Evolutionary conservation across 805 yeast genomes (phyloP).

Genomic region (Nakazawaea holstii): DNA sequence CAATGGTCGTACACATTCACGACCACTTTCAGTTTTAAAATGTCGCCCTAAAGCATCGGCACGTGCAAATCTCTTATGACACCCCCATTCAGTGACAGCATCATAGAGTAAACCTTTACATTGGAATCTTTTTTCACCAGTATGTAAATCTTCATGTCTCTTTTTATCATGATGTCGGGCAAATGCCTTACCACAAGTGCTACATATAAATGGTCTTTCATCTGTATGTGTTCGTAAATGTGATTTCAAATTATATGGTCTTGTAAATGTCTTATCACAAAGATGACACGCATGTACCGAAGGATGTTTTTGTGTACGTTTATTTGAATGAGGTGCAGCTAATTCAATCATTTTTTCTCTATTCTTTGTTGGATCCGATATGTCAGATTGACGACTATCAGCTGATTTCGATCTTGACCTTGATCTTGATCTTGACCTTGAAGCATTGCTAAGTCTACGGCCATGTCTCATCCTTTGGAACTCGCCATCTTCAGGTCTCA

Average conservation of each 20-base stretch:
- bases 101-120: conserved; percentile 61
- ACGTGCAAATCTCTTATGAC: conserved; percentile 74
- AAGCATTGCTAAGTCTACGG: conserved; percentile 10
- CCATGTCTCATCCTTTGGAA: conserved; percentile 9
- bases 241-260: conserved; percentile 90
- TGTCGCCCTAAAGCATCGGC: conserved; percentile 78
- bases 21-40: conserved; percentile 75
- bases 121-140: conserved; percentile 70
- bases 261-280: conserved; percentile 82
- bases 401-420: conserved; percentile 27
- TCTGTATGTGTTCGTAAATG: conserved; percentile 89
- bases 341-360: conserved; percentile 61
- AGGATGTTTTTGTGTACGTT: conserved; percentile 65
- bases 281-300: conserved; percentile 71
- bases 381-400: conserved; percentile 12
- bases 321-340: conserved; percentile 52
- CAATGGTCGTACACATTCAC: conserved; percentile 62
- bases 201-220: conserved; percentile 72
- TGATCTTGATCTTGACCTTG: conserved; percentile 22
- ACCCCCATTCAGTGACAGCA: conserved; percentile 62
- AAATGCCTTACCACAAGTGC: conserved; percentile 74
- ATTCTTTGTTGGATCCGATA: conserved; percentile 16
- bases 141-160: conserved; percentile 70
- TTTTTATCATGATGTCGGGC: conserved; percentile 75
- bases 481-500: conserved; percentile 20